Percentiles rank a stretch among this genome's conserved stretches.
Conservation (phyloP, 257 asterid species). For the Solanum neorickii region DNA sequence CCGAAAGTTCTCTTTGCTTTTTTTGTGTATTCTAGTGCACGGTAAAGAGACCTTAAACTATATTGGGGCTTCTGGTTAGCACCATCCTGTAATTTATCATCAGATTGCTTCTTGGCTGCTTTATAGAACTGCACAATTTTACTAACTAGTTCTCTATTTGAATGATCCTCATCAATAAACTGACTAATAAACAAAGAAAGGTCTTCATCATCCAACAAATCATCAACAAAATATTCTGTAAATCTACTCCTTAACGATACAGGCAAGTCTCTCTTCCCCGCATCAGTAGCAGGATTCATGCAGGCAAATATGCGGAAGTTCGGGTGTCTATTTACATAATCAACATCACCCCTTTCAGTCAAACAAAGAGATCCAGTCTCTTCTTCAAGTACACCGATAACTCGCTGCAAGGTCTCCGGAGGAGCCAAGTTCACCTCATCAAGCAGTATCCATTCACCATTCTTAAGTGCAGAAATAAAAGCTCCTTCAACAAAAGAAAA, state of each 20-base stretch:
- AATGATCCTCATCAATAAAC: conserved; percentile 39
- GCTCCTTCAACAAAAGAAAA: conserved; percentile 98
- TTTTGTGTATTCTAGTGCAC: conserved; percentile 65
- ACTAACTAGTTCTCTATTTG: conserved; percentile 15
- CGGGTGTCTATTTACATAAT: conserved; percentile 49
- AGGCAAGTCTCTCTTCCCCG: conserved; percentile 91
- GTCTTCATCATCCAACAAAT: conserved; percentile 76
- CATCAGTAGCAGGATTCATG: conserved; percentile 99
- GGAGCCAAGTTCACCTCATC: conserved; percentile 99
- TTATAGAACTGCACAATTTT: conserved; percentile 62
- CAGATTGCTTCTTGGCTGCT: conserved; percentile 62
- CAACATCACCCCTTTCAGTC: conserved; percentile 89
- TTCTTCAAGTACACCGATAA: conserved; percentile 80
- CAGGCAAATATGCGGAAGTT: conserved; percentile 88
- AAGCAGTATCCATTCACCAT: conserved; percentile 93
- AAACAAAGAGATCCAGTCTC: conserved; percentile 83
- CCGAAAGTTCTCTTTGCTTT: conserved; percentile 46
- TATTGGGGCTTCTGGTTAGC: conserved; percentile 97
- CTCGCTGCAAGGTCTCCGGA: conserved; percentile 90
- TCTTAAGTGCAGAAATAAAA: conserved; percentile 63
- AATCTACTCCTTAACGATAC: conserved; percentile 71
- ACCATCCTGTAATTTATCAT: conserved; percentile 92
- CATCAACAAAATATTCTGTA: conserved; percentile 88
- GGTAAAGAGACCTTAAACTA: conserved; percentile 86
- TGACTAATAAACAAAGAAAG: conserved; percentile 55